phyloP scores from a whole-genome alignment of 345 rosid genomes.

The Euphorbia peplus region DNA sequence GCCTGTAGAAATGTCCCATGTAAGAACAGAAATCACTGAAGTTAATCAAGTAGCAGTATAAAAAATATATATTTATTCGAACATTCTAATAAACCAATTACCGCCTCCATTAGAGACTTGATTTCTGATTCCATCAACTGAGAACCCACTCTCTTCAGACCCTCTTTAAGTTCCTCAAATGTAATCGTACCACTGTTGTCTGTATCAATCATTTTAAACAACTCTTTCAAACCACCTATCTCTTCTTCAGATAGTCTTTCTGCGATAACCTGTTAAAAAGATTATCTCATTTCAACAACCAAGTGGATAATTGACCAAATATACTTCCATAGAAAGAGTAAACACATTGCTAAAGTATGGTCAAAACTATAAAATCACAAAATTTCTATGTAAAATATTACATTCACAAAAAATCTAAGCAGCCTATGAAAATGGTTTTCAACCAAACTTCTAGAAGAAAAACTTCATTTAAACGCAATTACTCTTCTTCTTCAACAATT shows the following conservation, averaged over 20 bases:
- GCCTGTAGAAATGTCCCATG: constrained; percentile 50
- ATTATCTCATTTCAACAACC: constrained; percentile 6
- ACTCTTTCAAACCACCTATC: constrained; percentile 88
- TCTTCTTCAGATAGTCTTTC: constrained; percentile 98
- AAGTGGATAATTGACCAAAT: constrained; percentile 1
- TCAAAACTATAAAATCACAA: background rate
- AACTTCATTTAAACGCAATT: background rate
- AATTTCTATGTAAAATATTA: background rate
- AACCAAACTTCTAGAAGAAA: background rate
- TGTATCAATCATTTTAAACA: constrained; percentile 92
- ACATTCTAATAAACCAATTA: constrained; percentile 24
- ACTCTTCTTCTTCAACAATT: constrained; percentile 6
- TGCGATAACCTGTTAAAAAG: constrained; percentile 72
- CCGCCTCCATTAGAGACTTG: constrained; percentile 90
- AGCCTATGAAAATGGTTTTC: background rate
- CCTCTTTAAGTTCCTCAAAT: constrained; percentile 82
- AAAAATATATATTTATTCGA: background rate
- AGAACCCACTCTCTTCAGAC: constrained; percentile 82
- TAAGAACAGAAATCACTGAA: constrained; percentile 11
- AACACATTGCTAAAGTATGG: background rate
- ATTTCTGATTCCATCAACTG: constrained; percentile 88
- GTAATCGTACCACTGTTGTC: constrained; percentile 92
- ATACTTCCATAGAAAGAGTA: background rate
- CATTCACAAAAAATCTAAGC: background rate
- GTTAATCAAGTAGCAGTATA: constrained; percentile 5